Evolutionary conservation across 495 filamentous ascomycete genomes (phyloP), one percentile per base, ranked within the genome.

Genomic region (Emericellopsis terricola): DNA sequence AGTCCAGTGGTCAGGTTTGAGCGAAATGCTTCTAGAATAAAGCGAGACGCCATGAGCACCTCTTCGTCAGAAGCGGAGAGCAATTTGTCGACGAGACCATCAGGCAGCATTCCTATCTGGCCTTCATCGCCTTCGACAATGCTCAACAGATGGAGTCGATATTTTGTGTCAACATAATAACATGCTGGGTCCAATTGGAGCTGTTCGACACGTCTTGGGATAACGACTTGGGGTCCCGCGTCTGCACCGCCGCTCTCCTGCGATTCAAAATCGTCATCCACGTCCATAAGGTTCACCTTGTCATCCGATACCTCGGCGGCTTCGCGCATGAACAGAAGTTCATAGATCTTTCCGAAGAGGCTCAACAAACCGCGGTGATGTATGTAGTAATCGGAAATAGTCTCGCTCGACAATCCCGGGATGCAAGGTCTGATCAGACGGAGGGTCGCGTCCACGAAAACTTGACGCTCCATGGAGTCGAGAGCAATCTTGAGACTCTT

Each of bases 231-330:
- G 27, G 48, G 54, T 11, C 48, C 41, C 2, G 47, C 45, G 14
- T 41, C 27, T 46, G 54, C 62, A 30, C 39, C 52, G 26, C 60
- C 59, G 40, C 64, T 73, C 30, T 48, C 45, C 30, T 72, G 62
- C 2, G 64, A 64, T 18, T 71, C 66, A 18, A 84, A 73, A 10
- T 65, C 68, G 33, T 77, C 71, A 41, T 93, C 84, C 15, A 92
- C 47, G 37, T 93, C 84, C 80, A 92, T 84, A 10, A 56, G 41
- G 43, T 86, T 76, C 21, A 56, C 52, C 9, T 47, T 38, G 1
- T 51, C 40, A 3, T 40, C 34, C 11, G 47, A 48, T 4, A 43
- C 42, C 24, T 48, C 48, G 18, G 40, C 45, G 4, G 34, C 31
- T 5, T 36, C 28, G 26, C 44, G 59, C 14, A 55, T 55, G 21